Percentiles rank a stretch among this genome's conserved stretches.
Evolutionary conservation across 495 filamentous ascomycete genomes (phyloP).

Genomic region (Trichocladium antarcticum): DNA sequence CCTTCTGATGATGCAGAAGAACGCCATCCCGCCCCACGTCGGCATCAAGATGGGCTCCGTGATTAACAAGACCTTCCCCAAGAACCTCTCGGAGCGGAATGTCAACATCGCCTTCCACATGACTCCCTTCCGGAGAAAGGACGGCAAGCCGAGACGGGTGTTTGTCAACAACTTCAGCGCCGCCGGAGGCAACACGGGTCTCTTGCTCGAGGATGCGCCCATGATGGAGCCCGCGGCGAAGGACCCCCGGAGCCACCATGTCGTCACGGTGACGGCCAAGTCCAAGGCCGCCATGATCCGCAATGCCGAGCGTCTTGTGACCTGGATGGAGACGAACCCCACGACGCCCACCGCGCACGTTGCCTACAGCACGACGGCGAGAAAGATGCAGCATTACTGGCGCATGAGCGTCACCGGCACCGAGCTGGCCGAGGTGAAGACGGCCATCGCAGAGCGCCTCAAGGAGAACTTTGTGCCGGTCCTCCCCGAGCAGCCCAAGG

Average conservation of each 20-base stretch:
- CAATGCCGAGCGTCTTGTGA: conserved; percentile 40
- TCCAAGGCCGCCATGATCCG: conserved; percentile 44
- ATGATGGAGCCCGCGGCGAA: conserved; percentile 18
- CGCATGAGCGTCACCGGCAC: conserved; percentile 51
- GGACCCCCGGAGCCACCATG: conserved; percentile 43
- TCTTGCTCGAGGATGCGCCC: conserved; percentile 50
- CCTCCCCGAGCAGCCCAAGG: conserved; percentile 39
- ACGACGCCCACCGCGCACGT: conserved; percentile 45
- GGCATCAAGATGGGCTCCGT: conserved; percentile 64
- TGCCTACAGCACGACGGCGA: conserved; percentile 74
- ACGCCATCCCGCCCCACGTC: conserved; percentile 71
- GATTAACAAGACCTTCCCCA: conserved; percentile 73
- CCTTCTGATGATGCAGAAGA: conserved; percentile 76
- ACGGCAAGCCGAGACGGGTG: conserved; percentile 47
- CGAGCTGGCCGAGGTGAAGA: conserved; percentile 36
- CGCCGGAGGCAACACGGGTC: conserved; percentile 54
- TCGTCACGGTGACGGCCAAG: conserved; percentile 50
- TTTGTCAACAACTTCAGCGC: conserved; percentile 64
- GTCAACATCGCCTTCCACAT: conserved; percentile 53
- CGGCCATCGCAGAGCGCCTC: conserved; percentile 32
- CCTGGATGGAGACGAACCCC: conserved; percentile 44
- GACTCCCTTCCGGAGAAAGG: conserved; percentile 52
- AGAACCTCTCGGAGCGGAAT: conserved; percentile 60
- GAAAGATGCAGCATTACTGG: conserved; percentile 72
- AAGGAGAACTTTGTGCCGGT: conserved; percentile 39